These are phyloP conservation scores for Trichoderma polysporum DNA, from an alignment of 2,329 filamentous ascomycete genomes.

Conservation along the genomic window DNA sequence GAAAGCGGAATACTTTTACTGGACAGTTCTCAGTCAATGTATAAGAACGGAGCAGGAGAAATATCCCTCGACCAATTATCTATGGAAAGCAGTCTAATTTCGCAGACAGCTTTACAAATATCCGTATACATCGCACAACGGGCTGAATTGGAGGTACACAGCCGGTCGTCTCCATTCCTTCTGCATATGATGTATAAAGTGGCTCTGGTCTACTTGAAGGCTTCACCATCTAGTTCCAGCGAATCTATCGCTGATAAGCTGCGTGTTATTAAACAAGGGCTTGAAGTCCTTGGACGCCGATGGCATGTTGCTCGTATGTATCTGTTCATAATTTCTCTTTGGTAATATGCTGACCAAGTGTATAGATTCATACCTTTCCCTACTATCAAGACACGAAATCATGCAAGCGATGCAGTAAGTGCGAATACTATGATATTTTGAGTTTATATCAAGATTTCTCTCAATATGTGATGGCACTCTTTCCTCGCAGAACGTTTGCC, in stretches of 20 bases:
- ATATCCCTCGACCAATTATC: constrained; percentile 7
- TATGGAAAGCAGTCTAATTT: neutral
- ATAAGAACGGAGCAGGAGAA: neutral
- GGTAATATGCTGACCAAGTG: neutral
- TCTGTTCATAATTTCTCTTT: neutral
- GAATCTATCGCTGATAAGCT: neutral
- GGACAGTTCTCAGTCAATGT: neutral
- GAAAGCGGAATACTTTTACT: constrained; percentile 12
- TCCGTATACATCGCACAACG: neutral
- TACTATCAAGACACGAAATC: constrained; percentile 13
- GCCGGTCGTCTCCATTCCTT: constrained; percentile 6
- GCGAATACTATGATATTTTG: neutral
- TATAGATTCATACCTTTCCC: constrained; percentile 13
- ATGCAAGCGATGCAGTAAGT: constrained; percentile 10
- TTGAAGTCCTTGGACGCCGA: constrained; percentile 4
- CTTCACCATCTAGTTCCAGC: neutral
- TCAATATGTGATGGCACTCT: neutral
- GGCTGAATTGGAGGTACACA: neutral
- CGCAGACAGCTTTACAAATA: constrained; percentile 3
- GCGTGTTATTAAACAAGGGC: neutral
- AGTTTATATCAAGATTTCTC: neutral
- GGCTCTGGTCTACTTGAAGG: neutral
- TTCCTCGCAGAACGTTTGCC: neutral
- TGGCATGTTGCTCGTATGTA: constrained; percentile 13
- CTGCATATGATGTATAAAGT: constrained; percentile 16